phyloP scores from a whole-genome alignment of 1,139 yeast species.

The Blastobotrys apis region DNA sequence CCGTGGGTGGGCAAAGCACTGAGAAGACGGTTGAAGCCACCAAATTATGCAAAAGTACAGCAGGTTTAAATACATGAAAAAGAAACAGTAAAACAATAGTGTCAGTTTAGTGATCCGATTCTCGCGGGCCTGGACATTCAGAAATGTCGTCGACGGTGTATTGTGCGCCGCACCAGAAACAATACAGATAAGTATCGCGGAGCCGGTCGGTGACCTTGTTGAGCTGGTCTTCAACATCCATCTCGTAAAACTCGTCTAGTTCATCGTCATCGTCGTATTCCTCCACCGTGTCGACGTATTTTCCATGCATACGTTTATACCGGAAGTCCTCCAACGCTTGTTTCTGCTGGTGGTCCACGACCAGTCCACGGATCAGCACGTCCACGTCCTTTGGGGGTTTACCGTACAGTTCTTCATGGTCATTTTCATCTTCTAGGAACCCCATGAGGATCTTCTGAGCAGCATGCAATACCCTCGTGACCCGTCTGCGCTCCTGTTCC shows the following conservation, averaged over 20 bases:
- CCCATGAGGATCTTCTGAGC: constrained; percentile 20
- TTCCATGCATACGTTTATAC: constrained; percentile 5
- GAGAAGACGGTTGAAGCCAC: constrained; percentile 77
- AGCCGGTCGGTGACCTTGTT: constrained; percentile 35
- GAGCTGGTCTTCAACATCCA: constrained; percentile 29
- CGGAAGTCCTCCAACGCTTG: constrained; percentile 14
- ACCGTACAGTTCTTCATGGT: constrained; percentile 13
- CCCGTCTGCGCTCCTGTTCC: constrained; percentile 14
- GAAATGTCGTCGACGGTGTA: constrained; percentile 40
- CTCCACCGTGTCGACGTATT: constrained; percentile 9
- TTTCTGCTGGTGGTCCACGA: constrained; percentile 17
- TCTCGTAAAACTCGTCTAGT: constrained; percentile 32
- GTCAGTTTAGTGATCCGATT: background rate
- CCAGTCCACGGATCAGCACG: constrained; percentile 26
- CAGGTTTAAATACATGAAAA: constrained; percentile 40
- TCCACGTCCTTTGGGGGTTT: constrained; percentile 18
- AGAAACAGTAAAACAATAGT: background rate
- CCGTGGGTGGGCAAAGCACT: constrained; percentile 82
- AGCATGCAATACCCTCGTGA: constrained; percentile 9
- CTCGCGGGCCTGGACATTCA: constrained; percentile 48
- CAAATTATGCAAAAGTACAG: constrained; percentile 96
- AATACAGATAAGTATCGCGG: constrained; percentile 40
- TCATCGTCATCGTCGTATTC: constrained; percentile 12
- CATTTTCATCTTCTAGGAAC: constrained; percentile 18
- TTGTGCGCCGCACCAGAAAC: constrained; percentile 47